phyloP scores from a whole-genome alignment of 2,329 filamentous ascomycete genomes.

The Alternaria ventricosa region DNA sequence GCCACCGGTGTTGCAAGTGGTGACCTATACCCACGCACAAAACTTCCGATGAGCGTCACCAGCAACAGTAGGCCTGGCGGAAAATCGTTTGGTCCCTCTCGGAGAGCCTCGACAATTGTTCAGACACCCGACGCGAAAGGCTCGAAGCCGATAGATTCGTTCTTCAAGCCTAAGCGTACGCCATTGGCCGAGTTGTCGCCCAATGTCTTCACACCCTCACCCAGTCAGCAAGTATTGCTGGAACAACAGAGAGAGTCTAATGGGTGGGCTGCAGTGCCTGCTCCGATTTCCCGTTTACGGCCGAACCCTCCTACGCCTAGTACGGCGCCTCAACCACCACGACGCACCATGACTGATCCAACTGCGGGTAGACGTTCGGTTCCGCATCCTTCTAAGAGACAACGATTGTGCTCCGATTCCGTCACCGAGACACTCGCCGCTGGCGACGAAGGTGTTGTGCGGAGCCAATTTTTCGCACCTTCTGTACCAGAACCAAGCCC shows the following conservation, averaged over 20 bases:
- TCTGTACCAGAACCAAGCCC: conserved; percentile 49
- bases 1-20: conserved; percentile 79
- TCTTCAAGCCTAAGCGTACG: conserved; percentile 68
- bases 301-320: conserved; percentile 33
- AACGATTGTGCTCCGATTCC: conserved; percentile 54
- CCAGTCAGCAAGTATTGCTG: conserved; percentile 67
- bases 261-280: conserved; percentile 63
- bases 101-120: conserved; percentile 18
- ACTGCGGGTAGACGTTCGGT: conserved; percentile 51
- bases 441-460: conserved; percentile 38
- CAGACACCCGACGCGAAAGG: conserved; percentile 62
- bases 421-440: conserved; percentile 35
- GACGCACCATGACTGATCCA: conserved; percentile 48
- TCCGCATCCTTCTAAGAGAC: conserved; percentile 53
- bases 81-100: conserved; percentile 50
- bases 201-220: conserved; percentile 71
- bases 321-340: conserved; percentile 52
- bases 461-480: conserved; percentile 55
- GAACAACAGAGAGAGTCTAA: conserved; percentile 57
- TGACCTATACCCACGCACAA: conserved; percentile 89
- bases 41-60: conserved; percentile 62
- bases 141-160: conserved; percentile 67
- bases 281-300: conserved; percentile 50
- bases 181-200: conserved; percentile 72
- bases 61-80: conserved; percentile 42